Percentiles rank a stretch among this genome's conserved stretches.
phyloP scores from a whole-genome alignment of 2,329 filamentous ascomycete genomes.

The Botrytis pseudocinerea region DNA sequence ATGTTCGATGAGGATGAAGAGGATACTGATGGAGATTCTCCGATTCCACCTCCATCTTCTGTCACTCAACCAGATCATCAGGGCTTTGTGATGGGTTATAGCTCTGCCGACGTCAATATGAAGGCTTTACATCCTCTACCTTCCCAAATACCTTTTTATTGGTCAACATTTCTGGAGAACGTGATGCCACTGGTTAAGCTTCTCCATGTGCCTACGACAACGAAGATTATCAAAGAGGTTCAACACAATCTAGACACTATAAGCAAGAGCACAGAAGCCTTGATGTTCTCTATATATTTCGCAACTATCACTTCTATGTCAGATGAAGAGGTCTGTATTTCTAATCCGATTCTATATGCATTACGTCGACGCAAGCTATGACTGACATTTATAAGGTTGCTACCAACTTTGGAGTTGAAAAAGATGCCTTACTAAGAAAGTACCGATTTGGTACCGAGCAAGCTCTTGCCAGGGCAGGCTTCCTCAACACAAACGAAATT shows the following conservation, averaged over 20 bases:
- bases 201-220: constrained; percentile 67
- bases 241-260: constrained; percentile 60
- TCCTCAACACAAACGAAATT: constrained; percentile 55
- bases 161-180: constrained; percentile 71
- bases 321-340: constrained; percentile 36
- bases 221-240: constrained; percentile 60
- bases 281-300: constrained; percentile 60
- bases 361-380: constrained; percentile 23
- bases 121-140: constrained; percentile 63
- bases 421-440: constrained; percentile 46
- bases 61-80: constrained; percentile 67
- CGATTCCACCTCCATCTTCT: constrained; percentile 44
- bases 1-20: constrained; percentile 38
- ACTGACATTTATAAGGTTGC: constrained; percentile 31
- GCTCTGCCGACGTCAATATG: constrained; percentile 68
- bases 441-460: constrained; percentile 58
- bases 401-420: constrained; percentile 46
- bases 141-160: constrained; percentile 65
- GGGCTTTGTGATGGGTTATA: constrained; percentile 71
- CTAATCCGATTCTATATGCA: not conserved
- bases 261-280: constrained; percentile 45
- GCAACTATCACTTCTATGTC: constrained; percentile 49
- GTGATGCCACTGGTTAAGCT: constrained; percentile 73
- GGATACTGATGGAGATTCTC: constrained; percentile 35
- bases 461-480: constrained; percentile 54